Base-by-base conservation (phyloP, 352 stramenopile genomes). In the Phytopythium oedochilum region DNA sequence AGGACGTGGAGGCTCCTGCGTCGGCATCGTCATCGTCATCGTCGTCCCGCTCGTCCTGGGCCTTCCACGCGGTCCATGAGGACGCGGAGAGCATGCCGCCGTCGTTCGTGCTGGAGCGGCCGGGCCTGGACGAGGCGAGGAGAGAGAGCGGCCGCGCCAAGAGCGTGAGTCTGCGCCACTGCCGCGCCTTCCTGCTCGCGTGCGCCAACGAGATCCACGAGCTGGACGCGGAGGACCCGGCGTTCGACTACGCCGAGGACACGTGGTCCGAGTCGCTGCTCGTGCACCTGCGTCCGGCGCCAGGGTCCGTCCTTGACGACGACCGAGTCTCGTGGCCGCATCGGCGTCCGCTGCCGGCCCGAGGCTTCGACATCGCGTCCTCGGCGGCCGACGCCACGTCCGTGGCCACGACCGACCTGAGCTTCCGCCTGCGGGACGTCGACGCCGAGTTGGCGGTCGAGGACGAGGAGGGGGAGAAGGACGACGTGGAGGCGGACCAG, bases 161-260 rank as follows among this genome's bases (percentile, higher is more conserved):
- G 54, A 67, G 65, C 22, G 44, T 75, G 28, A 86, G 70, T 25
- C 53, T 87, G 10, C 59, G 70, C 44, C 71, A 83, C 54, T 89
- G 80, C 66, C 81, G 78, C 46, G 68, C 73, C 26, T 92, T 90
- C 49, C 50, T 92, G 42, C 70, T 89, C 9, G 79, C 82, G 28
- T 90, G 79, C 56, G 75, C 74, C 14, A 92, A 90, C 62, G 79
- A 92, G 54, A 90, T 92, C 65, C 75, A 88, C 60, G 79, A 92
- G 23, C 66, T 90, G 12, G 79, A 92, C 42, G 81, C 84, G 17
- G 67, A 75, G n/a, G 73, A 77, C 53, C 68, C 80, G 10, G 61
- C 54, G 22, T 89, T 90, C 29, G 83, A 92, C 68, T 90, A 92
- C 40, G 76, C 76, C 20, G 78, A 88, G 31, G 68, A 84, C 46